Base-by-base conservation (phyloP, 2,329 filamentous ascomycete species). In the Apiospora phragmitis region DNA sequence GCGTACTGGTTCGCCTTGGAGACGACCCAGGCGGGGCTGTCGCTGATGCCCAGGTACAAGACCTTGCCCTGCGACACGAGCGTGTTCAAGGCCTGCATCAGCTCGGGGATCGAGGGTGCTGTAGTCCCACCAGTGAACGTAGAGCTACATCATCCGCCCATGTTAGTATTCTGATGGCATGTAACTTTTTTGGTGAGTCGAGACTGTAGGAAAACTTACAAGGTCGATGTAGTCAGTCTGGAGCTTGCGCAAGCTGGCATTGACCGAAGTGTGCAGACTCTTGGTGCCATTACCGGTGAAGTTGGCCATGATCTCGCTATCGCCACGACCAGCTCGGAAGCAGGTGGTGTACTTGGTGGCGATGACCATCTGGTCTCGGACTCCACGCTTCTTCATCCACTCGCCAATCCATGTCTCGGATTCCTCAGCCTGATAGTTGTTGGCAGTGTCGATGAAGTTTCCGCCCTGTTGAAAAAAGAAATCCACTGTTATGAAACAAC, bases 371-470 rank as follows among this genome's bases (percentile, higher is more conserved):
- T 92, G 84, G 74, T 93, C 91, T 32, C 92, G 87, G 71, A 88
- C 88, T n/a, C 86, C 84, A 12, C 89, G 86, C 72, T 86, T 85
- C 75, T 85, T 84, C 89, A 92, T 91, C 91, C 91, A 94, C 74
- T 92, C 90, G 45, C 92, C 92, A 70, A 94, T 83, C 88, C 91
- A 91, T 68, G 76, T 79, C 79, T 93, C 91, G 0, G 88, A 88
- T 78, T 92, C 85, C 71, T 83, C 84, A 69, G 84, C 81, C 74
- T 92, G 91, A 80, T 93, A 93, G 79, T 90, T 91, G 81, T 90
- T 92, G 71, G 90, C 77, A 0, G 90, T 93, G 78, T 94, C 92
- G 76, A 94, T 90, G 79, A 94, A 93, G 81, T 94, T 94, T 32
- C 92, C 92, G 71, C 87, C 79, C 65, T 90, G 85, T 7, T 86